Conservation (phyloP, 106 monocot genomes). For the Apostasia ramifera region DNA sequence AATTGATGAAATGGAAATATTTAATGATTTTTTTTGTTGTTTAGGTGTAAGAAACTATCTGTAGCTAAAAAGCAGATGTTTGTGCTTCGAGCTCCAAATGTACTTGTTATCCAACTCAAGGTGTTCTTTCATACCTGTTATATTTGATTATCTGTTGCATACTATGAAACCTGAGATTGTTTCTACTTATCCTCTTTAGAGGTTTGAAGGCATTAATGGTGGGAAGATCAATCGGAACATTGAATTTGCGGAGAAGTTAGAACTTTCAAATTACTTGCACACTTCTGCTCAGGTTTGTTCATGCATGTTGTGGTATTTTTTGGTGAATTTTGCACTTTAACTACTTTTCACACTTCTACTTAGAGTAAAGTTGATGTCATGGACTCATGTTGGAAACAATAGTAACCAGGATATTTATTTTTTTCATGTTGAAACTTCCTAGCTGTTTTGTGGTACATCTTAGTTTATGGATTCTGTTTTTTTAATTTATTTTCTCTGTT, state of each 20-base stretch:
- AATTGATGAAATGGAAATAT: not conserved
- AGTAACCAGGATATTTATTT: too few species aligned
- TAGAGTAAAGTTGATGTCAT: not conserved
- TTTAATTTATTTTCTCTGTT: too few species aligned
- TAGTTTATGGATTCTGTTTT: not conserved
- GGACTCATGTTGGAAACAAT: too few species aligned
- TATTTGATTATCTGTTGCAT: not conserved
- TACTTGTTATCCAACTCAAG: constrained; percentile 96
- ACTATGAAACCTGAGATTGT: constrained; percentile 5
- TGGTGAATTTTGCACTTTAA: not conserved
- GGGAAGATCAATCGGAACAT: constrained; percentile 81
- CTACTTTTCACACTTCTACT: not conserved
- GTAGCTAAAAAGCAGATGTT: constrained; percentile 90
- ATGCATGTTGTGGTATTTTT: not conserved
- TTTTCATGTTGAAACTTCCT: not conserved
- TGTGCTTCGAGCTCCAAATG: constrained; percentile 75
- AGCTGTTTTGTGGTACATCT: not conserved
- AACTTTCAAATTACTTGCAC: constrained; percentile 74
- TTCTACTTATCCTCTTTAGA: constrained; percentile 29
- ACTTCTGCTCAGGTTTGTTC: constrained; percentile 52
- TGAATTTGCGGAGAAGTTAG: constrained; percentile 73
- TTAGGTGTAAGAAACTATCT: constrained; percentile 82
- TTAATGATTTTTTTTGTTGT: constrained; percentile 5
- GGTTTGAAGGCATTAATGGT: constrained; percentile 83
- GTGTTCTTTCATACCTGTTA: constrained; percentile 23